These are phyloP conservation scores for Candida boleticola DNA, from an alignment of 805 yeast species.

Conservation along the genomic window DNA sequence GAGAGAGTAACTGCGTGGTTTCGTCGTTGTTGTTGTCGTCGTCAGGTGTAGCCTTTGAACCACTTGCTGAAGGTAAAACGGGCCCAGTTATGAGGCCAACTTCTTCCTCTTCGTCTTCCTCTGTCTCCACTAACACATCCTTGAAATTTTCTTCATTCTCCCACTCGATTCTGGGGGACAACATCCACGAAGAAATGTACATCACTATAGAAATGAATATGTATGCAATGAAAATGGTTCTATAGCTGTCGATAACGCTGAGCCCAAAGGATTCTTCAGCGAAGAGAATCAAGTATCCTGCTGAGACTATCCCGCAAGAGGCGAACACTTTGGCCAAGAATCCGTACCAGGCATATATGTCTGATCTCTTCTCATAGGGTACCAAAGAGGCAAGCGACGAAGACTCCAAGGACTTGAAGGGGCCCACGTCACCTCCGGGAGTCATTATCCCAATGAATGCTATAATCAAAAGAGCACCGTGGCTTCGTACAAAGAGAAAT, in stretches of 20 bases:
- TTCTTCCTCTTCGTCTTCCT: conserved; percentile 3
- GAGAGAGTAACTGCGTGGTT: background rate
- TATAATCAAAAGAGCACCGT: conserved; percentile 31
- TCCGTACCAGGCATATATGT: conserved; percentile 57
- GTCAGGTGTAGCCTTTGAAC: too few relatives aligned
- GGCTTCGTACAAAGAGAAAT: conserved; percentile 33
- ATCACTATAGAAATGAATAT: conserved; percentile 19
- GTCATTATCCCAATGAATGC: conserved; percentile 53
- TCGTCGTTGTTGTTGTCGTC: background rate
- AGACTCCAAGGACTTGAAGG: conserved; percentile 58
- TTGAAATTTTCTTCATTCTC: background rate
- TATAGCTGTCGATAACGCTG: conserved; percentile 24
- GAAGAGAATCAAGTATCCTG: conserved; percentile 31
- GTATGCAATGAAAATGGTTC: conserved; percentile 25
- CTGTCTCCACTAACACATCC: background rate
- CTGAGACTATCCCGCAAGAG: conserved; percentile 44
- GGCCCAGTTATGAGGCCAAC: too few relatives aligned
- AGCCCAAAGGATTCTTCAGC: conserved; percentile 13
- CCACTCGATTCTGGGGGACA: conserved; percentile 19
- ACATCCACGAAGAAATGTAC: conserved; percentile 14
- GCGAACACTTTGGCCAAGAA: conserved; percentile 47
- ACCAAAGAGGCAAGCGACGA: conserved; percentile 48
- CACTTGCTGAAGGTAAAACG: too few relatives aligned
- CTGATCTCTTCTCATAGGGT: conserved; percentile 42
- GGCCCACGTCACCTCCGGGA: conserved; percentile 60